A percentile compares a stretch with the other conserved stretches of the same genome.
phyloP scores from a whole-genome alignment of 129 eudicot genomes.

The Gnaphalium uliginosum region DNA sequence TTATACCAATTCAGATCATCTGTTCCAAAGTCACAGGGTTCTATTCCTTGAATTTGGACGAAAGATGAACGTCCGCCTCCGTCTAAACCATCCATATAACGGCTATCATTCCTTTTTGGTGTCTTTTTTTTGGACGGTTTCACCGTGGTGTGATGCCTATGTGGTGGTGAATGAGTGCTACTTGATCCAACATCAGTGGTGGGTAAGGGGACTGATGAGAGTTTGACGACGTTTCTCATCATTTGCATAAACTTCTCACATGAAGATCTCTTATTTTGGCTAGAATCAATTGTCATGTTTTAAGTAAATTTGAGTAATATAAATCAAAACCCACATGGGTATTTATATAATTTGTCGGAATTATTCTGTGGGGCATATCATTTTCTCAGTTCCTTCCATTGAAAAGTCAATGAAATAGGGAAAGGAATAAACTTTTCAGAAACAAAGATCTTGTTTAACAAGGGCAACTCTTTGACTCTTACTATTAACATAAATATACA shows the following conservation, averaged over 20 bases:
- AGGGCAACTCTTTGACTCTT: background rate
- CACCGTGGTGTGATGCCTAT: background rate
- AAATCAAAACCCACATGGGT: slow-evolving; percentile 3
- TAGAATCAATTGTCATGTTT: slow-evolving; percentile 19
- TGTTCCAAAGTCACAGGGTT: slow-evolving; percentile 4
- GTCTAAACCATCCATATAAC: slow-evolving; percentile 16
- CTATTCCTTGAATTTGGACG: slow-evolving; percentile 21
- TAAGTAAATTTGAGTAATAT: slow-evolving; percentile 10
- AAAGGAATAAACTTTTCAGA: slow-evolving; percentile 13
- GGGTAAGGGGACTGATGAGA: slow-evolving; percentile 2
- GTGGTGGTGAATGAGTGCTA: slow-evolving; percentile 16
- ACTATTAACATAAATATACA: background rate
- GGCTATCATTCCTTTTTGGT: background rate
- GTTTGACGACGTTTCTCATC: slow-evolving; percentile 27
- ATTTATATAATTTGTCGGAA: background rate
- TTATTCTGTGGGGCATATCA: slow-evolving; percentile 15
- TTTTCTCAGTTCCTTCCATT: background rate
- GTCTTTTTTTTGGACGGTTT: background rate
- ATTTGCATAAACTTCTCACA: slow-evolving; percentile 28
- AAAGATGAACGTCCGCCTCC: slow-evolving; percentile 23
- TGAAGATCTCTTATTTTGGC: slow-evolving; percentile 17
- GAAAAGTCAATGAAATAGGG: slow-evolving; percentile 14
- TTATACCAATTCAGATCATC: slow-evolving; percentile 10
- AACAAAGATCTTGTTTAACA: background rate
- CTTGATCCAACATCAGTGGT: background rate